Conservation (phyloP, 345 rosid species). For the Populus simonii region DNA sequence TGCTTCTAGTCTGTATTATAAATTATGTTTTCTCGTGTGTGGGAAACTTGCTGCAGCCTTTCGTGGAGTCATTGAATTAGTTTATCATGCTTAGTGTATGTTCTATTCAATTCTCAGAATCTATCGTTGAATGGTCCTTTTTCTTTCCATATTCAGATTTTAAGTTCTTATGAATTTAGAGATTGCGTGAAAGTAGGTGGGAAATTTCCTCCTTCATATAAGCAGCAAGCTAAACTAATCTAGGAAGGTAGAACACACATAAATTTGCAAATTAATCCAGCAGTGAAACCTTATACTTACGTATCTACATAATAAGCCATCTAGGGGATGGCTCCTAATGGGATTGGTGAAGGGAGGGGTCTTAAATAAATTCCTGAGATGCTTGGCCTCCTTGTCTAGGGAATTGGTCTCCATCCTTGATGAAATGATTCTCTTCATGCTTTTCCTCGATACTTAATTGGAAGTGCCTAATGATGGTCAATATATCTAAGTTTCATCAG, state of each 20-base stretch:
- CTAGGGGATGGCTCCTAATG: background rate
- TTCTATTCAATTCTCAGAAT: background rate
- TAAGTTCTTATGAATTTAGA: background rate
- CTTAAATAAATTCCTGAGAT: background rate
- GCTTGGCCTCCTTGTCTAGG: background rate
- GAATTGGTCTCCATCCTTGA: background rate
- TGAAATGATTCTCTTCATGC: background rate
- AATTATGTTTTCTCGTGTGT: background rate
- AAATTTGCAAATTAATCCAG: background rate
- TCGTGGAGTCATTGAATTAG: background rate
- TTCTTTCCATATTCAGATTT: background rate
- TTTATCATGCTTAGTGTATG: background rate
- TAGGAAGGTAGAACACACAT: background rate
- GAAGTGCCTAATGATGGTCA: background rate
- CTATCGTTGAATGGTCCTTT: background rate
- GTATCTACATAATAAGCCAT: background rate
- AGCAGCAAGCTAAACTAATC: background rate
- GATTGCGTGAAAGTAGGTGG: background rate
- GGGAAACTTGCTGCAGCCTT: background rate
- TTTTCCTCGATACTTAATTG: background rate
- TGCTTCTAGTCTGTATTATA: background rate
- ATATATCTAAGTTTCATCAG: background rate
- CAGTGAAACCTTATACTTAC: background rate
- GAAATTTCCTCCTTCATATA: background rate
- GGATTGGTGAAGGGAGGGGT: background rate